Conservation (phyloP, 495 filamentous ascomycete species). For the Alectoria sarmentosa region DNA sequence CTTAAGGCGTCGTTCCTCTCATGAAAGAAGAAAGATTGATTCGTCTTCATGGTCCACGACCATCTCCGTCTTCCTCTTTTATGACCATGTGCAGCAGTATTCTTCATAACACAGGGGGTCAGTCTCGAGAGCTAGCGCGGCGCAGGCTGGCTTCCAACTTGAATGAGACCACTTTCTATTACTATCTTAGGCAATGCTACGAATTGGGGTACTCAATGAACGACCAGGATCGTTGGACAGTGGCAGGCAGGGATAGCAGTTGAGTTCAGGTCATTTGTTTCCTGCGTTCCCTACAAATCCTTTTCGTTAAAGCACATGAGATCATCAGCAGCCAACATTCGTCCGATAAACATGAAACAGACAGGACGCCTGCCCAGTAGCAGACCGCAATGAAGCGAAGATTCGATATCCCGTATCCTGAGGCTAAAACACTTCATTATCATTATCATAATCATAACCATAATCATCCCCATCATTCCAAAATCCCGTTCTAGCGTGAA, state of each 20-base stretch:
- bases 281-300: neutral
- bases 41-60: neutral
- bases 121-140: neutral
- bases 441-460: no score
- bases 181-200: neutral
- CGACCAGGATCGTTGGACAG: no score
- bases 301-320: neutral
- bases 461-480: neutral
- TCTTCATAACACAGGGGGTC: neutral
- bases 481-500: neutral
- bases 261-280: neutral
- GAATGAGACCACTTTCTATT: neutral
- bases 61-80: neutral
- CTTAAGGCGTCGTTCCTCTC: neutral
- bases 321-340: neutral
- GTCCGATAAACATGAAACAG: neutral
- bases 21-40: neutral
- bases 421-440: no score
- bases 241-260: no score
- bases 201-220: neutral
- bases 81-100: neutral
- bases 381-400: neutral
- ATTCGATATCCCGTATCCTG: neutral
- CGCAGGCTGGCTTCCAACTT: neutral
- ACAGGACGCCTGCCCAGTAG: neutral